Evolutionary conservation across 169 alveolate species (phyloP), one percentile per base, ranked within the genome.

Genomic region (Cryptosporidium ryanae): DNA sequence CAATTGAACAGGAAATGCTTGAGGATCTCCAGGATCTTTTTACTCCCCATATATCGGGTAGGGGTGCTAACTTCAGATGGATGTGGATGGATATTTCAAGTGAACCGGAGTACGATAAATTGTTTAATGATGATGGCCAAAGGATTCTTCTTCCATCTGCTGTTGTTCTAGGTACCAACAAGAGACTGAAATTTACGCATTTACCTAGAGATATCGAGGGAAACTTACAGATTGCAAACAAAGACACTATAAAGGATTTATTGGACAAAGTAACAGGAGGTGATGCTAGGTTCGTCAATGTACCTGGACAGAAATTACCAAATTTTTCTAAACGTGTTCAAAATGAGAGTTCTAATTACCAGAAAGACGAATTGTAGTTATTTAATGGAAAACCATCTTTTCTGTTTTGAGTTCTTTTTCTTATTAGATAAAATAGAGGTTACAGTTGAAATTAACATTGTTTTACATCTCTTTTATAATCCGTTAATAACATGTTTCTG

Each of bases 181-280:
- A 93, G 89, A 90, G 92, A 70, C 92, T 94, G 29, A 64, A 95
- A 46, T 94, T 91, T 89, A 82, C 94, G 50, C 83, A 82, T 44
- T 84, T 92, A 64, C 87, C 87, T 13, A 52, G 27, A 61, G 65
- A 76, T 43, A 55, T 76, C 8, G 71, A 76, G 21, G 95, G 92
- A 29, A 94, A 92, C 2, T 91, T 90, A 12, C 84, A 82, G 44
- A 43, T 92, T 10, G 95, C 93, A n/a, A 92, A 91, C 43, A 84
- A 82, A 44, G 90, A 84, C 34, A 89, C 90, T 27, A 91, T 94
- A 52, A 94, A 92, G 82, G 91, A 91, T 49, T 67, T 94, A 66
- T 71, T 94, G 63, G 96, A 94, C 65, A 94, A 93, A 82, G 91
- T 94, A n/a, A 93, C 92, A 15, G 95, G 95, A 2, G 96, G 96